Conservation (phyloP, 2,329 filamentous ascomycete genomes). For the Ophiostoma novo-ulmi region DNA sequence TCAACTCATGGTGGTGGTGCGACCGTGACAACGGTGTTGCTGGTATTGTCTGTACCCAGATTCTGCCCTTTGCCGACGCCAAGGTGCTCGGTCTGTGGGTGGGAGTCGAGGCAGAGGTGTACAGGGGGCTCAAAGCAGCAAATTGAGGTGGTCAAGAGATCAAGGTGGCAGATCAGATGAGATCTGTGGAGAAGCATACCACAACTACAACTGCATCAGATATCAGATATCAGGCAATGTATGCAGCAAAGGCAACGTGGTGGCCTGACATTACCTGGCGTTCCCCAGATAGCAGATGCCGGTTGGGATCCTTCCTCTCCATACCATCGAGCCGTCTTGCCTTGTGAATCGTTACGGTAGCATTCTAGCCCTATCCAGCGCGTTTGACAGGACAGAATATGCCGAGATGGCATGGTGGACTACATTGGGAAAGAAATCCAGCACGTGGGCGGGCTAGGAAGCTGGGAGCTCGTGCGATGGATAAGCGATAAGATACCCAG, state of each 20-base stretch:
- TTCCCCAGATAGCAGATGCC: neutral
- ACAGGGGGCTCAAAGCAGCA: constrained; percentile 24
- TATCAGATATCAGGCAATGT: neutral
- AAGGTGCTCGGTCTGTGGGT: constrained; percentile 38
- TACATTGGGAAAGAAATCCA: no score
- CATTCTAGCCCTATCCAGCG: neutral
- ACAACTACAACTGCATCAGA: neutral
- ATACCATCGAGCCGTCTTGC: neutral
- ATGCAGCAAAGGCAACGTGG: neutral
- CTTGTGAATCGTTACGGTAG: neutral
- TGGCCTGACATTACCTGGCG: neutral
- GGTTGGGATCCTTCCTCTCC: neutral
- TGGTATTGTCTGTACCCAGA: constrained; percentile 43
- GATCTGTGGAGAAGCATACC: neutral
- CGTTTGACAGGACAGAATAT: no score
- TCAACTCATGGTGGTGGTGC: constrained; percentile 56
- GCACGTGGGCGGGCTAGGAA: neutral
- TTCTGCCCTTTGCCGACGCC: constrained; percentile 42
- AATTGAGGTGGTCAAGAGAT: constrained; percentile 1
- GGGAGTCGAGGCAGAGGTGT: constrained; percentile 35
- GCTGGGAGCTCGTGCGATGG: neutral
- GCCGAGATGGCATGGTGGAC: no score
- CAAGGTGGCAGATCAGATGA: neutral
- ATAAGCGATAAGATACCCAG: neutral
- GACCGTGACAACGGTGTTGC: constrained; percentile 53